Base-by-base conservation (phyloP, 139 green algal genomes). In the Closterium sp. region DNA sequence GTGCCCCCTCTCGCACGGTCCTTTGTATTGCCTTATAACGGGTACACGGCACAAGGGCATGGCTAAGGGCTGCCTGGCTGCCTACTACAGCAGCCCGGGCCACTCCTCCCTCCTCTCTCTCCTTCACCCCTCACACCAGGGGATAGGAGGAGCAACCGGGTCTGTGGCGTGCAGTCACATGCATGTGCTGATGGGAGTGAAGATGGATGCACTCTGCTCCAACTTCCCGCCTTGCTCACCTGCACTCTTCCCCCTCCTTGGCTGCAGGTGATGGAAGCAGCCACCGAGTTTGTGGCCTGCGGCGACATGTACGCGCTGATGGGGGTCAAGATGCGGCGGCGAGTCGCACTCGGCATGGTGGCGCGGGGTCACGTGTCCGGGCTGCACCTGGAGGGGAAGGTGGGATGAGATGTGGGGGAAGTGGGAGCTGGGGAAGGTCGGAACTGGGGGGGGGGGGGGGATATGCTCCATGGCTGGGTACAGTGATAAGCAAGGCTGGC, bases 261-360 rank as follows among this genome's bases (percentile, higher is more conserved):
- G n/a, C 55, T 76, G 55, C 5, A 91, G 88, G 83, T 91, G 30
- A n/a, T 92, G 31, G 89, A 92, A n/a, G n/a, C 92, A 87, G 89
- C 30, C 38, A 31, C 7, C 25, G 89, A 92, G 34, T 92, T 92
- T 84, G n/a, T 92, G 28, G 89, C 89, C 1, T 34, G 23, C 31
- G 21, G 90, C 4, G 89, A 92, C 30, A 92, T 92, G 89, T 31
- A 33, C 10, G 89, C 89, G 0, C 6, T 92, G 23, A 9, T 92
- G 31, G 33, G n/a, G 38, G 85, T n/a, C 12, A 87, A 91, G 38
- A 34, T 34, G 33, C 85, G 86, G 30, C 30, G 31, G 0, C 69
- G 69, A 2, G 30, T 33, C 21, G 33, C 25, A 21, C 25, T 92
- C 12, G 89, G 89, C 30, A 33, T 92, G n/a, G 86, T 33, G 89